Evolutionary conservation across 441 rosid genomes (phyloP).

Genomic region (Breynia disticha): DNA sequence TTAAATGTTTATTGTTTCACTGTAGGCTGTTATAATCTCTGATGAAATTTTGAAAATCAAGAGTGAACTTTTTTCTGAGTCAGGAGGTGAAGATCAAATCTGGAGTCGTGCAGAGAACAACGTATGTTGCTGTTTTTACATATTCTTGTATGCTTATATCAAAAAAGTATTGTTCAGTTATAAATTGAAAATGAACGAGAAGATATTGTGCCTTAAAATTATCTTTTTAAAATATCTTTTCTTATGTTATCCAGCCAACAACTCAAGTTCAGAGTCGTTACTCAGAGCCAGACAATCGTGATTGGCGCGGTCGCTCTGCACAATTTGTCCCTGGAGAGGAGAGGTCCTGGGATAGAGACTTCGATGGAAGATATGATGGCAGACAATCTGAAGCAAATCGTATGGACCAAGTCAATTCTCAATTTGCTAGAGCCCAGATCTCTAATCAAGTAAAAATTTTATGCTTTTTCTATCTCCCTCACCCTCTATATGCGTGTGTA

Average conservation of each 20-base stretch:
- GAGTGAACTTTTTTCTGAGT: constrained; percentile 56
- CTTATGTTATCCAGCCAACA: constrained; percentile 28
- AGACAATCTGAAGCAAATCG: constrained; percentile 40
- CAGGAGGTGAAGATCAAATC: constrained; percentile 68
- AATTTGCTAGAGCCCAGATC: constrained; percentile 30
- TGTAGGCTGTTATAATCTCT: constrained; percentile 43
- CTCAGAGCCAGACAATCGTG: constrained; percentile 79
- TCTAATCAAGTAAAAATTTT: constrained; percentile 34
- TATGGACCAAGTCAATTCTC: constrained; percentile 50
- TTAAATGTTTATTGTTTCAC: constrained; percentile 10
- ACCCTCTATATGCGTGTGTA: background rate
- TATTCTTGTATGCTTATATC: background rate
- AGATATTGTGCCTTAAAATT: background rate
- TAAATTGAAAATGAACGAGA: too few species aligned
- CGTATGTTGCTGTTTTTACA: constrained; percentile 32
- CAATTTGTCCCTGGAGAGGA: constrained; percentile 59
- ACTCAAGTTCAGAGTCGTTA: constrained; percentile 51
- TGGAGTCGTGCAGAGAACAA: constrained; percentile 64
- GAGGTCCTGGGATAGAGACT: constrained; percentile 59
- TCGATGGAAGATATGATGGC: constrained; percentile 30
- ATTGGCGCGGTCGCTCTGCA: constrained; percentile 73
- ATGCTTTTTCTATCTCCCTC: background rate
- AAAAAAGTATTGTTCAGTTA: background rate
- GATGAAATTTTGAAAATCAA: constrained; percentile 70
- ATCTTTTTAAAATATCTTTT: too few species aligned